phyloP scores from a whole-genome alignment of 257 asterid genomes.

The Solanum dulcamara region DNA sequence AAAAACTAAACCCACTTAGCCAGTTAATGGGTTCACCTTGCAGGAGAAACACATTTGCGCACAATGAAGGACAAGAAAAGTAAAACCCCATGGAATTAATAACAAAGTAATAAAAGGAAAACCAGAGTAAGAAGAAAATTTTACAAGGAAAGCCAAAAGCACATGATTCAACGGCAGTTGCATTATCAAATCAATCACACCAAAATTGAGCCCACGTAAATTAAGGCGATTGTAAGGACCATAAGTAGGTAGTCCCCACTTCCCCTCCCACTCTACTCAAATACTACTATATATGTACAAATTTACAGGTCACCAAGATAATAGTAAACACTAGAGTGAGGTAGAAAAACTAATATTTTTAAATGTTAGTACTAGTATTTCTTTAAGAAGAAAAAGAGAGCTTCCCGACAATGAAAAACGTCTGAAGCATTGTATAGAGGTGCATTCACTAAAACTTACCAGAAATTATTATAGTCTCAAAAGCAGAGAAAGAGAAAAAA shows the following conservation, averaged over 20 bases:
- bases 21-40: slow-evolving; percentile 11
- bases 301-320: not conserved
- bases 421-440: too few relatives aligned
- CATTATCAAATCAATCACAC: slow-evolving; percentile 41
- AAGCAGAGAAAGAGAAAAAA: not conserved
- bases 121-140: not conserved
- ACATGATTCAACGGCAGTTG: slow-evolving; percentile 44
- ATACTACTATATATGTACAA: not conserved
- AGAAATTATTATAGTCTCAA: not conserved
- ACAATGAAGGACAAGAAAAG: not conserved
- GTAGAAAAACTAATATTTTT: not conserved
- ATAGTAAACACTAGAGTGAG: not conserved
- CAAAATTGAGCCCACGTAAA: slow-evolving; percentile 43
- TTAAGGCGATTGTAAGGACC: slow-evolving; percentile 42
- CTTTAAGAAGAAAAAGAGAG: not conserved
- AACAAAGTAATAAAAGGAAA: not conserved
- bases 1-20: slow-evolving; percentile 17
- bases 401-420: not conserved
- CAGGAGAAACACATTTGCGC: slow-evolving; percentile 8
- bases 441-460: not conserved
- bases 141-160: slow-evolving; percentile 17
- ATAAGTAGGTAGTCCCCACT: not conserved
- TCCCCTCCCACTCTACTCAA: not conserved
- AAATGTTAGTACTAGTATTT: not conserved
- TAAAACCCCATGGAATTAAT: not conserved